Evolutionary conservation across 495 filamentous ascomycete genomes (phyloP), one percentile per base, ranked within the genome.

Genomic region (Rusavskia elegans): DNA sequence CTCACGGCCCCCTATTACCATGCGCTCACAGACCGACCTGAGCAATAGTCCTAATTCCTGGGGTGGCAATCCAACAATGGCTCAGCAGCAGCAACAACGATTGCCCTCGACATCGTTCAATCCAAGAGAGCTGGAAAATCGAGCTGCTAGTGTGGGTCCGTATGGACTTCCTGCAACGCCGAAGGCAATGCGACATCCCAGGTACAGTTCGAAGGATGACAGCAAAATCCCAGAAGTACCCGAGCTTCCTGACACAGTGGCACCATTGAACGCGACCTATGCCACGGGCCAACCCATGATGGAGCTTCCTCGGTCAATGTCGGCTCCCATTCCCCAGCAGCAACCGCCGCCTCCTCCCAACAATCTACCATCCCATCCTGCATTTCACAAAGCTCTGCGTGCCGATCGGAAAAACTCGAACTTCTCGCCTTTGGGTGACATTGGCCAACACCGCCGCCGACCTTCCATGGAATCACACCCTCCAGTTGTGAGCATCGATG

Each of bases 141-240:
- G 55, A 14, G 55, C 59, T 30, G 54, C 54, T 25, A 61, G 51
- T 37, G 59, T 61, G 35, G 65, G 64, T 9, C 62, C 66, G 8
- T 71, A 88, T 51, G 87, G 88, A 2, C 72, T 94, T 1, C 86
- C 88, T 40, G 84, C 87, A 4, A 93, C 87, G 7, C 87, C 88
- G 20, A 74, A 82, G 66, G 86, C 87, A 2, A 92, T 93, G 87
- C 77, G 83, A 25, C 80, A 89, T 61, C 78, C 80, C 3, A 81
- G 82, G 45, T 81, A 88, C 56, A 75, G 80, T 56, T 71, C 74
- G 0, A 72, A 80, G 39, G 68, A 76, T 41, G 69, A 69, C 51
- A 72, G 77, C 23, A 65, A 66, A 42, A 77, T 78, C 42, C 81
- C 81, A 27, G 73, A 76, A 13, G 78, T 89, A 2, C 84, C 87